These are phyloP conservation scores for Lagenidium sp. DNA, from an alignment of 352 stramenopile genomes.

Conservation along the genomic window DNA sequence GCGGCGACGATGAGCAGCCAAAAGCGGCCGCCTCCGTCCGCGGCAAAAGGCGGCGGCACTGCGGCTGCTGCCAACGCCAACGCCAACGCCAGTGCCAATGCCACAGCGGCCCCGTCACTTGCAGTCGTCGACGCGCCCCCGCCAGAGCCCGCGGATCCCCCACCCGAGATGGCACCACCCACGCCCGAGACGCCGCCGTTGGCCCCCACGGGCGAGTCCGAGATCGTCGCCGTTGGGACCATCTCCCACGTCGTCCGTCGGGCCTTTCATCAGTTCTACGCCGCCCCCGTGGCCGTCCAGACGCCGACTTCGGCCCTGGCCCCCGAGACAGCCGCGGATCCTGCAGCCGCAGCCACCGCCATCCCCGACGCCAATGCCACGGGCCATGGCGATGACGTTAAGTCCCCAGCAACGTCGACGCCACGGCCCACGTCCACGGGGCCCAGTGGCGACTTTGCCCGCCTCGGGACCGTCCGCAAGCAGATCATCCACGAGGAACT, in stretches of 20 bases:
- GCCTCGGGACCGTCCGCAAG: conserved; percentile 24
- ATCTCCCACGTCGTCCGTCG: conserved; percentile 64
- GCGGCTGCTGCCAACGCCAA: conserved; percentile 3
- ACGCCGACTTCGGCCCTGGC: neutral
- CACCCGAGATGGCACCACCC: neutral
- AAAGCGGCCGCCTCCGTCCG: conserved; percentile 7
- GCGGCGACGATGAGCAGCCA: conserved; percentile 14
- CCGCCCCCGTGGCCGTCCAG: too few species aligned
- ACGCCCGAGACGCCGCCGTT: too few species aligned
- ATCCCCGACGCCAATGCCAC: neutral
- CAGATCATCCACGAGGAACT: conserved; percentile 22
- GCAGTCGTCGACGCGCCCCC: conserved; percentile 1
- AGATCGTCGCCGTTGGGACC: conserved; percentile 62
- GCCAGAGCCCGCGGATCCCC: neutral
- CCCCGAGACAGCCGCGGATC: neutral
- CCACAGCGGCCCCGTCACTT: neutral
- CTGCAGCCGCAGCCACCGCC: conserved; percentile 1
- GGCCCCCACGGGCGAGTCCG: conserved; percentile 22
- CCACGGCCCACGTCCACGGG: neutral
- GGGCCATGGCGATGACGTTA: neutral
- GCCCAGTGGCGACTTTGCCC: conserved; percentile 19
- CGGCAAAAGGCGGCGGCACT: neutral
- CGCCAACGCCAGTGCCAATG: neutral
- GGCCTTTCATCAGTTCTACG: conserved; percentile 59
- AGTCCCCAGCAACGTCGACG: neutral